Base-by-base conservation (phyloP, 768 basidiomycete genomes). In the Polyporus arcularius region DNA sequence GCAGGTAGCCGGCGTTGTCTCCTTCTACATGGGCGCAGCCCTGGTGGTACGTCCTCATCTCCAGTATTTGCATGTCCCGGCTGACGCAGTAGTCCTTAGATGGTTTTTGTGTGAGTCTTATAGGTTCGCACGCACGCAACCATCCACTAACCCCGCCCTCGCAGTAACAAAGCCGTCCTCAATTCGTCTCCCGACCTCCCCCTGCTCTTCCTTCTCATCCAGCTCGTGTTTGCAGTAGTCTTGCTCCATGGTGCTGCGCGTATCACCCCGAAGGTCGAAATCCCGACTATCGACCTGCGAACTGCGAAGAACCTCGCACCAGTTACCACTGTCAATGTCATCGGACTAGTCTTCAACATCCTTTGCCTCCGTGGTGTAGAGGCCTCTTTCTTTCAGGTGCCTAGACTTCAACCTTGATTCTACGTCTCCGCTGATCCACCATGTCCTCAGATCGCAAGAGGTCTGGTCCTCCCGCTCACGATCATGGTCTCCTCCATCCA, bases 391-490 rank as follows among this genome's bases (percentile, higher is more conserved):
- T 93, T 91, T 74, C 90, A 91, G 79, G 88, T 87, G 3, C 35
- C 26, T 41, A 15, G 39, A 26, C 46, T 32, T n/a, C 10, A 15
- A 41, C 15, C 40, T 14, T 31, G 3, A 41, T 28, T 2, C 47
- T 5, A 4, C 45, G 30, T 32, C 10, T 28, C 38, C 40, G 21
- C 8, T 41, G 50, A 50, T n/a, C 4, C 21, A 7, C n/a, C 9
- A 5, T 15, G n/a, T 14, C n/a, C 8, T 21, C 73, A 94, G 87
- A 92, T 96, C 67, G 93, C 92, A 1, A 78, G 92, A 65, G 92
- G 93, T 0, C 81, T 96, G 40, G 87, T 92, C 4, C 79, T 96
- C 4, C 93, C 93, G 0, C 79, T 92, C 50, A 96, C 93, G 1
- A 91, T 94, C 57, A 62, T 84, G 28, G 84, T 93, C 45, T 89